These are phyloP conservation scores for Epichloe elymi DNA, from an alignment of 2,329 filamentous ascomycete genomes.

Conservation along the genomic window DNA sequence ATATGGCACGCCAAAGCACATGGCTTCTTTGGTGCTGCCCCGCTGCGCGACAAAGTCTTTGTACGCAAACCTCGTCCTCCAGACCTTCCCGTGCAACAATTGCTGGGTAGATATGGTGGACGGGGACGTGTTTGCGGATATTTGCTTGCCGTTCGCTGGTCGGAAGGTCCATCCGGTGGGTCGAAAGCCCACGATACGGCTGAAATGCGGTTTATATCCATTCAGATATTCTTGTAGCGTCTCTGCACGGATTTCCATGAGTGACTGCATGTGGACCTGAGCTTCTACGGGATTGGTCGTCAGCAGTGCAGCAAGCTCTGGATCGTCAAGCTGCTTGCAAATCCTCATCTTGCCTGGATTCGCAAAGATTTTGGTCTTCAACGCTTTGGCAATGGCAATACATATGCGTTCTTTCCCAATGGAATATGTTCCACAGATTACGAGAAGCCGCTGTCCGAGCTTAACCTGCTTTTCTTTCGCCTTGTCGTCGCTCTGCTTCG, in stretches of 20 bases:
- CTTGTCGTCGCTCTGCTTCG: constrained; percentile 19
- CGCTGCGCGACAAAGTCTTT: constrained; percentile 67
- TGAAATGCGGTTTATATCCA: constrained; percentile 68
- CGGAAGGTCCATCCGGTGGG: constrained; percentile 93
- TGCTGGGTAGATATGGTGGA: constrained; percentile 35
- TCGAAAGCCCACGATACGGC: constrained; percentile 76
- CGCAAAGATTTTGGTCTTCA: constrained; percentile 82
- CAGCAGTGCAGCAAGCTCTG: constrained; percentile 63
- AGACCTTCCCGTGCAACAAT: constrained; percentile 47
- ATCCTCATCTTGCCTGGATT: constrained; percentile 72
- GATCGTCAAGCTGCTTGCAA: constrained; percentile 72
- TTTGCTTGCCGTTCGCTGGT: constrained; percentile 41
- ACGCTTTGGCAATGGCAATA: constrained; percentile 74
- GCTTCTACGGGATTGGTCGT: constrained; percentile 72
- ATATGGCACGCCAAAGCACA: constrained; percentile 90
- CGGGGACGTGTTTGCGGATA: constrained; percentile 40
- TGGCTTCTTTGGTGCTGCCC: constrained; percentile 73
- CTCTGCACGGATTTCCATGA: constrained; percentile 87
- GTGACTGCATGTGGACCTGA: constrained; percentile 93
- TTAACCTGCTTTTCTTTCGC: constrained; percentile 10
- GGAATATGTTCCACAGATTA: constrained; percentile 92
- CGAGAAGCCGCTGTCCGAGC: constrained; percentile 52
- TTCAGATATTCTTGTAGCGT: constrained; percentile 83
- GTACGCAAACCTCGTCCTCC: constrained; percentile 62
- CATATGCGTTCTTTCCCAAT: constrained; percentile 98